These are phyloP conservation scores for Quercus rubra DNA, from an alignment of 306 rosid genomes.

Conservation along the genomic window DNA sequence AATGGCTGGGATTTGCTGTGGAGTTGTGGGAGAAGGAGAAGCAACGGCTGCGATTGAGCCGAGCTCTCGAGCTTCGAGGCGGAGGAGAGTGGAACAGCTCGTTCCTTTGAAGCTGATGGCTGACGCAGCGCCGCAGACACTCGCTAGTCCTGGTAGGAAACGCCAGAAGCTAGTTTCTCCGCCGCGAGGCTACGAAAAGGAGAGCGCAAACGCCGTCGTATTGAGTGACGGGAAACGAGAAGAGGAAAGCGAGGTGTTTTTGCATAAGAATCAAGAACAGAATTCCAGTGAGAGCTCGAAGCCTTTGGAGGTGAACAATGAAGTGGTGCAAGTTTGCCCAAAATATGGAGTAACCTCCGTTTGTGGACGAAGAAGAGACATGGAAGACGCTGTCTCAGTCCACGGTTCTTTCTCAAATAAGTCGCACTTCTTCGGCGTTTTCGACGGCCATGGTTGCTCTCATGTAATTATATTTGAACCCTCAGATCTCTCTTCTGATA, in stretches of 20 bases:
- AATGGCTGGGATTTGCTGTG: slow-evolving; percentile 90
- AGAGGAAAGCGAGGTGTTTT: not conserved
- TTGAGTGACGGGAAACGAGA: not conserved
- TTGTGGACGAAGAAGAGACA: slow-evolving; percentile 86
- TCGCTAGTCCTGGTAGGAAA: slow-evolving; percentile 28
- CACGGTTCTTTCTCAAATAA: slow-evolving; percentile 28
- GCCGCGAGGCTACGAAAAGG: slow-evolving; percentile 7
- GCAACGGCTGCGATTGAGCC: slow-evolving; percentile 42
- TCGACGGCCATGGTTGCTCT: slow-evolving; percentile 98
- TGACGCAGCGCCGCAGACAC: slow-evolving; percentile 22
- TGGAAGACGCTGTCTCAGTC: slow-evolving; percentile 83
- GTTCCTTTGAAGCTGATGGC: slow-evolving; percentile 37
- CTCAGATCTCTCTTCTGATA: not conserved
- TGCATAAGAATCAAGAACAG: not conserved
- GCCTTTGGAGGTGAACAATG: not conserved
- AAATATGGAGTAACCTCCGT: slow-evolving; percentile 74
- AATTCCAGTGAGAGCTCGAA: not conserved
- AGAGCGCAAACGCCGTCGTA: slow-evolving; percentile 6
- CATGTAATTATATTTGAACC: slow-evolving; percentile 44
- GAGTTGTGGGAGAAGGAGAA: slow-evolving; percentile 68
- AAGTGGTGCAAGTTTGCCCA: slow-evolving; percentile 9
- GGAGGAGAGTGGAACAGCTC: slow-evolving; percentile 40
- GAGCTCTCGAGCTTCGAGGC: slow-evolving; percentile 32
- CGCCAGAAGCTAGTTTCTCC: slow-evolving; percentile 33
- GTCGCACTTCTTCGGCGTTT: slow-evolving; percentile 73